Evolutionary conservation across 2,329 filamentous ascomycete genomes (phyloP).

Genomic region (Gaeumannomyces sp.): DNA sequence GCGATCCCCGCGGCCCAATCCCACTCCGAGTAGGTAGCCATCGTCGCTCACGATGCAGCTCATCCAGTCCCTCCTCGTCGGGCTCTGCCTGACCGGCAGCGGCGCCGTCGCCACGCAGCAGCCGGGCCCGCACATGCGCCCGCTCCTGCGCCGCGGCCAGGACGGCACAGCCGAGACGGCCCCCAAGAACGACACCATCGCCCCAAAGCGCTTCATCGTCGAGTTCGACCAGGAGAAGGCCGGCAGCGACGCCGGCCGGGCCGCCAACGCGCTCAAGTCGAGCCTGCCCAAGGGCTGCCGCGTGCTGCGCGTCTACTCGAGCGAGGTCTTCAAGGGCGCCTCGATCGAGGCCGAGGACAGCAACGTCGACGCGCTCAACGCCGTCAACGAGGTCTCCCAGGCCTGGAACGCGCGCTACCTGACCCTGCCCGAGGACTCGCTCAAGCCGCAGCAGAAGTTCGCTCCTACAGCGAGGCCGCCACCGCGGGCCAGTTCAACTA

Average conservation of each 20-base stretch:
- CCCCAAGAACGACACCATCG: neutral
- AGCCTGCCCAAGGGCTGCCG: neutral
- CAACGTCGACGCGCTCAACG: constrained; percentile 19
- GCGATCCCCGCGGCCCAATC: no score
- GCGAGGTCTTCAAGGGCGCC: constrained; percentile 18
- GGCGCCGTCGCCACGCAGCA: no score
- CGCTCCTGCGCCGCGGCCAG: no score
- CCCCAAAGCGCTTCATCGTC: constrained; percentile 7
- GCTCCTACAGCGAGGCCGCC: constrained; percentile 5
- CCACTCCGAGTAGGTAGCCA: no score
- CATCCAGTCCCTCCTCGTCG: no score
- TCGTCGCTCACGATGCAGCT: no score
- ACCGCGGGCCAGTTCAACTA: constrained; percentile 7
- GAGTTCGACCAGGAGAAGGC: neutral
- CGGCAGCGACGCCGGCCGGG: neutral
- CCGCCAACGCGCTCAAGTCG: neutral
- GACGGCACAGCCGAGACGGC: no score
- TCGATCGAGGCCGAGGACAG: constrained; percentile 16
- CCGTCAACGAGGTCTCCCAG: constrained; percentile 1
- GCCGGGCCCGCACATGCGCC: no score
- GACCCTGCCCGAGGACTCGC: neutral
- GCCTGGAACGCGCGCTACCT: constrained; percentile 2
- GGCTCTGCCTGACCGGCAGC: no score
- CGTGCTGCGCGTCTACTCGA: neutral
- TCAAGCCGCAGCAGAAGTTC: constrained; percentile 3